Percentiles rank a stretch among this genome's conserved stretches.
Conservation (phyloP, 2,329 filamentous ascomycete species). For the Cladosporium sp. region DNA sequence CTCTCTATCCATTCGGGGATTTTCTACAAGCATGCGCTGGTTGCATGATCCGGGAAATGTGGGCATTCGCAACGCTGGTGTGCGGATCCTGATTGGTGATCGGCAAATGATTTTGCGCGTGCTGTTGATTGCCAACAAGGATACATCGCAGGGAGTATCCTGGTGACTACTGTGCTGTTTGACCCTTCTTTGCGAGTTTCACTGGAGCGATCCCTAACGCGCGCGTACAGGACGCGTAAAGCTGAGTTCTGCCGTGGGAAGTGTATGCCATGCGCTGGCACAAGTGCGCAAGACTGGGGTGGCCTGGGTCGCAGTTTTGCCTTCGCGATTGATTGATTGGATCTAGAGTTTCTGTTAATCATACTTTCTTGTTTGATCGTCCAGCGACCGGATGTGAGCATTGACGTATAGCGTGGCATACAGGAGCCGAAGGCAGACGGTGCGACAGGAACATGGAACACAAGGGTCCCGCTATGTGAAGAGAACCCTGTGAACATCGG, state of each 20-base stretch:
- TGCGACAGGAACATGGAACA: background rate
- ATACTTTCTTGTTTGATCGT: background rate
- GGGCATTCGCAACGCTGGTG: background rate
- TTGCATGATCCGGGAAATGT: background rate
- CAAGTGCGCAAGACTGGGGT: background rate
- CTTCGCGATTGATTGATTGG: background rate
- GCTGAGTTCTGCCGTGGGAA: background rate
- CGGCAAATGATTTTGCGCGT: background rate
- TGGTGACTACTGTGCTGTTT: background rate
- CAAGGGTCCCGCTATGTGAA: background rate
- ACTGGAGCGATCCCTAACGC: background rate
- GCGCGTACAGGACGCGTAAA: background rate
- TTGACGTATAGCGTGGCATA: background rate
- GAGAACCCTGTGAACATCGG: background rate
- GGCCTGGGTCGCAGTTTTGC: background rate
- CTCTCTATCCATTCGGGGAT: background rate
- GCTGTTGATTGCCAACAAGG: background rate
- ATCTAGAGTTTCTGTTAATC: background rate
- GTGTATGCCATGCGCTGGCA: background rate
- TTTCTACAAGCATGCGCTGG: background rate
- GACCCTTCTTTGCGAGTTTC: background rate
- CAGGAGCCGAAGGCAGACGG: background rate
- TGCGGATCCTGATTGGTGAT: background rate
- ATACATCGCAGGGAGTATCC: background rate
- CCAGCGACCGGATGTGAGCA: background rate